Conservation (phyloP, 75 land plant species). For the Isoetes taiwanensis region DNA sequence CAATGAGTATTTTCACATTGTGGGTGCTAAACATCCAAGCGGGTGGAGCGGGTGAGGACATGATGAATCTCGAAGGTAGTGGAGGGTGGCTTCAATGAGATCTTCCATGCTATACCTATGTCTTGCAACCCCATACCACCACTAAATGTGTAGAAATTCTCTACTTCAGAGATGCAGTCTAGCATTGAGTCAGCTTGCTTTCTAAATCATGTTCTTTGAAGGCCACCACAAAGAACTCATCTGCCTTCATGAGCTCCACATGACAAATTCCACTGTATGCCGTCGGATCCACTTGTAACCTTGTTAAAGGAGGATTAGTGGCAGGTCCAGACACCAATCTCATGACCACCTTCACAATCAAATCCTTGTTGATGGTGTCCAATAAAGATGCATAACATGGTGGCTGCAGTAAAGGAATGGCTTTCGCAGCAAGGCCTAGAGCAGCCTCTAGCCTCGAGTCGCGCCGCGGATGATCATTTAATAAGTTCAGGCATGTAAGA, state of each 20-base stretch:
- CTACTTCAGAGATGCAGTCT: constrained; percentile 16
- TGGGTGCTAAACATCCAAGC: too few species aligned
- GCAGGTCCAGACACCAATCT: too few species aligned
- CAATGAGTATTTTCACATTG: too few species aligned
- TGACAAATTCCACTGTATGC: constrained; percentile 9
- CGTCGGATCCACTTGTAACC: constrained; percentile 8
- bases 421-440: constrained; percentile 13
- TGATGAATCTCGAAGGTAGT: too few species aligned
- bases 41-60: too few species aligned
- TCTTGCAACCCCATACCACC: constrained; percentile 13
- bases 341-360: too few species aligned
- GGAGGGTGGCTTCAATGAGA: too few species aligned
- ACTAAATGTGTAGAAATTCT: constrained; percentile 10
- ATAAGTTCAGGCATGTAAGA: too few species aligned
- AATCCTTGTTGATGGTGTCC: too few species aligned
- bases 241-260: constrained; percentile 1
- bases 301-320: too few species aligned
- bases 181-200: background rate
- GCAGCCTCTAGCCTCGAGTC: constrained; percentile 13
- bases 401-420: constrained; percentile 3
- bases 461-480: background rate
- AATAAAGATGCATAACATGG: background rate
- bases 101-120: constrained; percentile 11
- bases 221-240: background rate
- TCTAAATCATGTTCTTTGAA: background rate